Percentiles rank a stretch among this genome's conserved stretches.
phyloP scores from a whole-genome alignment of 179 eudicot species.

The Drosera spatulata region DNA sequence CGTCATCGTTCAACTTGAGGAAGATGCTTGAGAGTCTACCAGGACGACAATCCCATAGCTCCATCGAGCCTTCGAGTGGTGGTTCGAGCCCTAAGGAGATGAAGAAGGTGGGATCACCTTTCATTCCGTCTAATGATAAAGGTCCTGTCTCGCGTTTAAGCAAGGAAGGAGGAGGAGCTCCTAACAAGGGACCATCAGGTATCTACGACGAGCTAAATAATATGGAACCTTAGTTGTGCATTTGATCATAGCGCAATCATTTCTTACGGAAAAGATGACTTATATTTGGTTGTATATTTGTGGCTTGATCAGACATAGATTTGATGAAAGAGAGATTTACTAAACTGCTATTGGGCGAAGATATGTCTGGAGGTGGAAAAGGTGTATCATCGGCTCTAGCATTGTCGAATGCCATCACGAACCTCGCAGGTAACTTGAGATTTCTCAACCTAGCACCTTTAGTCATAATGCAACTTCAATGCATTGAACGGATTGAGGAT shows the following conservation, averaged over 20 bases:
- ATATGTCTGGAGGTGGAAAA: constrained; percentile 85
- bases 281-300: too few species aligned
- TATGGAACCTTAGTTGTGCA: too few species aligned
- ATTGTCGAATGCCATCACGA: constrained; percentile 84
- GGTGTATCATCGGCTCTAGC: constrained; percentile 96
- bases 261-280: too few species aligned
- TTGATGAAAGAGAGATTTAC: constrained; percentile 72
- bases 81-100: not conserved
- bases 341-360: constrained; percentile 75
- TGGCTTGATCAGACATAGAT: constrained; percentile 34
- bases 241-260: not conserved
- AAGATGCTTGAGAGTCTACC: constrained; percentile 22
- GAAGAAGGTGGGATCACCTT: not conserved
- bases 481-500: not conserved
- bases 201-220: too few species aligned
- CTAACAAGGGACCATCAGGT: too few species aligned
- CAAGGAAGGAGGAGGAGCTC: not conserved
- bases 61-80: not conserved
- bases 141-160: not conserved
- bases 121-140: not conserved
- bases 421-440: constrained; percentile 55
- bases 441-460: not conserved
- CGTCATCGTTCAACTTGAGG: constrained; percentile 21
- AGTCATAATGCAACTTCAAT: not conserved
- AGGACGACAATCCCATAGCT: not conserved